Percentiles rank a stretch among this genome's conserved stretches.
These are phyloP conservation scores for Scutellaria barbata DNA, from an alignment of 257 asterid genomes.

Conservation along the genomic window DNA sequence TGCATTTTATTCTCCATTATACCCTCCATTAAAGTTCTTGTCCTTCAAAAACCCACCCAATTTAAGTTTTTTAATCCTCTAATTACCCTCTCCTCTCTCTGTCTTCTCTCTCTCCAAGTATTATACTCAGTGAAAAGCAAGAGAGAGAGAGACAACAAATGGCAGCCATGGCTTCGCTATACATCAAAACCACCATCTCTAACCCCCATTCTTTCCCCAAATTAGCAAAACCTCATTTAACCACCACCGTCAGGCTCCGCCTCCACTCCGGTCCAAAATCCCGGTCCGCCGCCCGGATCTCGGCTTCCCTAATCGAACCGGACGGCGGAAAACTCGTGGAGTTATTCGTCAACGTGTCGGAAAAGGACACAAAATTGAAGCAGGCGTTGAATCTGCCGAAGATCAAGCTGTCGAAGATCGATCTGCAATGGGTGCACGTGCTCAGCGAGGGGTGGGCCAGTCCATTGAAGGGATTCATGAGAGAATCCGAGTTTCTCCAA, in stretches of 20 bases:
- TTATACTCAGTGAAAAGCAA: not conserved
- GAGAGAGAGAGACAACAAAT: conserved; percentile 33
- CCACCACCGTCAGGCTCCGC: conserved; percentile 37
- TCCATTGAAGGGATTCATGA: conserved; percentile 90
- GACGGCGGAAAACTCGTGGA: conserved; percentile 88
- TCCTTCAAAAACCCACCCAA: not conserved
- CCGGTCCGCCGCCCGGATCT: conserved; percentile 45
- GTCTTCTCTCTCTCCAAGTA: no score
- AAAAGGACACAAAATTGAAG: conserved; percentile 46
- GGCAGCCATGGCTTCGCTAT: conserved; percentile 78
- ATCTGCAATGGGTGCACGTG: conserved; percentile 95
- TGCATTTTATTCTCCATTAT: not conserved
- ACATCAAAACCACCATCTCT: conserved; percentile 48
- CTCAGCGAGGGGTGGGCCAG: conserved; percentile 99
- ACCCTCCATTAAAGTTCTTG: not conserved
- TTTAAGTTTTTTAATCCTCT: not conserved
- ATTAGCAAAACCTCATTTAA: conserved; percentile 44
- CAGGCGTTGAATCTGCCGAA: conserved; percentile 60
- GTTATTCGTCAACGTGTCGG: conserved; percentile 59
- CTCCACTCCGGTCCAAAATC: conserved; percentile 33
- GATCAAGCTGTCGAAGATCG: conserved; percentile 68
- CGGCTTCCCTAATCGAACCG: conserved; percentile 76
- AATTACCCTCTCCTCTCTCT: conserved; percentile 18
- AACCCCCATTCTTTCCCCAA: conserved; percentile 39
- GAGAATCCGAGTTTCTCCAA: conserved; percentile 98